Percentiles rank a stretch among this genome's conserved stretches.
Evolutionary conservation across 805 yeast species (phyloP).

Genomic region (Hanseniaspora hatyaiensis): DNA sequence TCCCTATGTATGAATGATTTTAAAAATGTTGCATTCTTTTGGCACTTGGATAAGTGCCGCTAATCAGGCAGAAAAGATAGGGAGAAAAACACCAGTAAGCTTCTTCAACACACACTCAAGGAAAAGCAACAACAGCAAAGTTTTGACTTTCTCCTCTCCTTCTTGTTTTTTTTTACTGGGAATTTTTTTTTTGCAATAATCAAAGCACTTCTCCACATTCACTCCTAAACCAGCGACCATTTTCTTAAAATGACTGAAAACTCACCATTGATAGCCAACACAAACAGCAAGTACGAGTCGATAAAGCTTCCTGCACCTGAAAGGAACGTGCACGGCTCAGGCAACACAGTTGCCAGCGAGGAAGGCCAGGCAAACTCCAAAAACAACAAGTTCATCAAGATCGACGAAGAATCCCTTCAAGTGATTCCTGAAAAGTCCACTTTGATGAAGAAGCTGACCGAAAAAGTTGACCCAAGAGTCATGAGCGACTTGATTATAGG

Average conservation of each 20-base stretch:
- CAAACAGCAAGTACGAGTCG: conserved; percentile 8
- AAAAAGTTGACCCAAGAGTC: conserved; percentile 72
- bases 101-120: no score
- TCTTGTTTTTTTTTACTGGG: no score
- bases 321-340: not conserved
- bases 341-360: not conserved
- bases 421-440: conserved; percentile 1
- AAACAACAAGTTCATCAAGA: not conserved
- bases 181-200: no score
- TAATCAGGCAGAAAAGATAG: no score
- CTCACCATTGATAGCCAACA: not conserved
- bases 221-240: not conserved
- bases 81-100: no score
- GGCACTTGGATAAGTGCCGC: no score
- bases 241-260: conserved; percentile 3
- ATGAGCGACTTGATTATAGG: conserved; percentile 92
- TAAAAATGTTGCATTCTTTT: no score
- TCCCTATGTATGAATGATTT: no score
- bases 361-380: not conserved
- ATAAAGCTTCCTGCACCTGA: conserved; percentile 2
- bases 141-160: no score
- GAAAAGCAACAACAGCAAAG: no score
- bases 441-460: conserved; percentile 31
- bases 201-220: no score
- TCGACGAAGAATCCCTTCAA: conserved; percentile 7